Base-by-base conservation (phyloP, 352 stramenopile genomes). In the Thraustochytrium sp. region DNA sequence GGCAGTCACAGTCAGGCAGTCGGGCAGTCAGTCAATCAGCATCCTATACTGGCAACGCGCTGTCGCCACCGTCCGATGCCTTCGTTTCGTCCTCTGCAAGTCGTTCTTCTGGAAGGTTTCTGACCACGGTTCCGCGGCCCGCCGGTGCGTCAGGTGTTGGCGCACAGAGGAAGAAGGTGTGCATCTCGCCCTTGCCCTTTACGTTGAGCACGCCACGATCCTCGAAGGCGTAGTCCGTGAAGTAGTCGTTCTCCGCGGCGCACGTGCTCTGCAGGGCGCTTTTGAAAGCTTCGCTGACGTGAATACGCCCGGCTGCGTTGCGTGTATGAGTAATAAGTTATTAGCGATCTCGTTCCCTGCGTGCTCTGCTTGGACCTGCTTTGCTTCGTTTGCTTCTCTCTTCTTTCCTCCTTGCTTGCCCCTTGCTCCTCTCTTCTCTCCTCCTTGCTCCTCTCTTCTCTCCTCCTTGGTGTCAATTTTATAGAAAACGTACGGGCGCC, bases 401-500 rank as follows among this genome's bases (percentile, higher is more conserved):
- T 34, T 5, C 21, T 1, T 65, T 65, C 26, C 2, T 4, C 26
- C 26, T 40, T 29, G 18, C 26, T 13, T 29, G 16, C 55, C 26
- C 2, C 34, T 18, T 40, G 18, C 55, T 18, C 29, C 26, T 2
- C 55, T 34, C 29, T 40, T 21, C 18, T 5, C 21, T 1, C 26
- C 26, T 65, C 2, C 2, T n/a, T n/a, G n/a, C n/a, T n/a, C n/a
- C n/a, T n/a, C n/a, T n/a, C n/a, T n/a, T n/a, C n/a, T n/a, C n/a
- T n/a, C n/a, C 49, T 55, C 49, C 26, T 55, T 55, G 26, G 18
- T 55, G 18, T 55, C 49, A 55, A 55, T 18, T 55, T 18, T 3
- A 1, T 62, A 37, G 2, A 31, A 62, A 65, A 29, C 37, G 21
- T 75, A 76, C 37, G 16, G 9, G 26, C 16, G 0, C 92, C 92